phyloP scores from a whole-genome alignment of 345 rosid species.

The Gossypium thurberi region DNA sequence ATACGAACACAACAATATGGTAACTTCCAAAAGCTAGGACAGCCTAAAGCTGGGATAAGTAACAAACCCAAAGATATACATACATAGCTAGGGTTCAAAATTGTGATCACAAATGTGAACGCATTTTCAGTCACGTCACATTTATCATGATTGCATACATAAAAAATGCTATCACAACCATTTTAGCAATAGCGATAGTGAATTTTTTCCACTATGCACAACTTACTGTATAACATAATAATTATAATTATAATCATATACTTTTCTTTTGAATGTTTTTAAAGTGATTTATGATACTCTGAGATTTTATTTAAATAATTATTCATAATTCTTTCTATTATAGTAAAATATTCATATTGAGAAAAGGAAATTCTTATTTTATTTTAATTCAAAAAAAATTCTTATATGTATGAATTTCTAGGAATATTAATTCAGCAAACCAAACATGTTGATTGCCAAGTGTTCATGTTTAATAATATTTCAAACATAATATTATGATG shows the following conservation, averaged over 20 bases:
- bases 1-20: background rate
- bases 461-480: too few species aligned
- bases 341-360: too few species aligned
- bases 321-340: background rate
- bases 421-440: background rate
- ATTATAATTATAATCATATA: background rate
- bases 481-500: too few species aligned
- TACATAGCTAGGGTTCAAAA: background rate
- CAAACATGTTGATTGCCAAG: background rate
- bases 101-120: background rate
- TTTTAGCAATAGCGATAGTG: background rate
- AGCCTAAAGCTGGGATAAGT: background rate
- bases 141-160: background rate
- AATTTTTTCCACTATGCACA: background rate
- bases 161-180: background rate
- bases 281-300: background rate
- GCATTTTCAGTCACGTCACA: background rate
- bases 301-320: too few species aligned
- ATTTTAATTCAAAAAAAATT: too few species aligned
- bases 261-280: too few species aligned
- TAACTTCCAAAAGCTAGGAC: background rate
- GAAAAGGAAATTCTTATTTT: background rate
- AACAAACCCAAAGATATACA: background rate
- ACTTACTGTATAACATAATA: background rate
- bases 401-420: background rate